phyloP scores from a whole-genome alignment of 2,329 filamentous ascomycete genomes.

The Cadophora gregata region DNA sequence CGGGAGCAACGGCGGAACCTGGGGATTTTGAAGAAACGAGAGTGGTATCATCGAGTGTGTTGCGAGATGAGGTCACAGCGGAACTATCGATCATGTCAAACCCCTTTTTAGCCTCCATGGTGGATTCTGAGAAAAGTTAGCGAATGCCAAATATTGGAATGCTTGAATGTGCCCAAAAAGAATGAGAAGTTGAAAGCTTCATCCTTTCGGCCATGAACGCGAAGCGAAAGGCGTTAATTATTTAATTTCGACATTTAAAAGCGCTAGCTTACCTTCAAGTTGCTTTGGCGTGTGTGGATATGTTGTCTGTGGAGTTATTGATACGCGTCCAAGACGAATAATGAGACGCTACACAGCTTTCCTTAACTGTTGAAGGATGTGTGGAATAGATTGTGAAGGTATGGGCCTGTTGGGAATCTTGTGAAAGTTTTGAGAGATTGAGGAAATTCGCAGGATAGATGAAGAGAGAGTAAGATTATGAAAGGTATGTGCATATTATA shows the following conservation, averaged over 20 bases:
- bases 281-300: background rate
- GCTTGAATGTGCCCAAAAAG: background rate
- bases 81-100: background rate
- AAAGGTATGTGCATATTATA: background rate
- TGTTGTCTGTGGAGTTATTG: background rate
- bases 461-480: background rate
- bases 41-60: background rate
- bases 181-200: background rate
- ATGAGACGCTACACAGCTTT: background rate
- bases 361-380: background rate
- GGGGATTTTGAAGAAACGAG: too few species aligned
- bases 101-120: background rate
- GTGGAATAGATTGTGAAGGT: background rate
- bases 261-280: background rate
- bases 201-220: background rate
- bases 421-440: background rate
- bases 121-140: background rate
- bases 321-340: background rate
- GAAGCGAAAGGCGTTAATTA: too few species aligned
- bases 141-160: background rate
- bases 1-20: background rate
- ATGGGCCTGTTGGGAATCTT: background rate
- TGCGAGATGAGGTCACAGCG: background rate
- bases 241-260: too few species aligned
- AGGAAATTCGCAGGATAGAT: background rate